Base-by-base conservation (phyloP, 208 protist genomes). In the Trypanosoma avium region DNA sequence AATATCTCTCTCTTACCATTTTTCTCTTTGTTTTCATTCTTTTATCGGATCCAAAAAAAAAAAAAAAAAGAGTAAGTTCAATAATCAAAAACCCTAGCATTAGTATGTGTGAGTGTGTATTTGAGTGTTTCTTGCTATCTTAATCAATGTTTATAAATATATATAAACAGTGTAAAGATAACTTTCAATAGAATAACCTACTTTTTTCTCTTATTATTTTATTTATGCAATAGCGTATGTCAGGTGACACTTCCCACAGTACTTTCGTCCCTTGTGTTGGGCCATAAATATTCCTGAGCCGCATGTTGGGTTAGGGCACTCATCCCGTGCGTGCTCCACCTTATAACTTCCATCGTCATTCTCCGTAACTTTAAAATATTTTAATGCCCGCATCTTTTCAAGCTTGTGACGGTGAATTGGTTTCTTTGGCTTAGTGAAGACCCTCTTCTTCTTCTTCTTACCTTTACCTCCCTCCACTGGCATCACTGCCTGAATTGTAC, bases 361-460 rank as follows among this genome's bases (percentile, higher is more conserved):
- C 77, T 97, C 93, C 19, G 84, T 97, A 49, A 99, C 94, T 85
- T 98, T 98, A 94, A 99, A 99, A 96, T 98, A 99, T 90, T 99
- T 99, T 61, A 99, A 95, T 26, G 98, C 94, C 59, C 97, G 96
- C 64, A 99, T 97, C 89, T 98, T 98, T 69, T 99, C 97, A 67
- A 99, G 99, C 94, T 99, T 99, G 81, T 98, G 84, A 70, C 95
- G 97, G 91, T 99, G 95, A 65, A 88, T 98, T 60, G 93, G 92
- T 89, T 99, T 99, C 97, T 99, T 99, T 61, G 98, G 98, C 76
- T 98, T 99, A 80, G 98, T 99, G 82, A 94, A 97, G 91, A 99
- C 98, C 87, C 99, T 99, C 97, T 99, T 99, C 82, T 98, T 98
- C 97, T 99, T 99, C 91, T 99, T 99, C 83, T 98, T 98, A 70